Conservation (phyloP, 1,284 basidiomycete genomes). For the Lignosus rhinocerotis region DNA sequence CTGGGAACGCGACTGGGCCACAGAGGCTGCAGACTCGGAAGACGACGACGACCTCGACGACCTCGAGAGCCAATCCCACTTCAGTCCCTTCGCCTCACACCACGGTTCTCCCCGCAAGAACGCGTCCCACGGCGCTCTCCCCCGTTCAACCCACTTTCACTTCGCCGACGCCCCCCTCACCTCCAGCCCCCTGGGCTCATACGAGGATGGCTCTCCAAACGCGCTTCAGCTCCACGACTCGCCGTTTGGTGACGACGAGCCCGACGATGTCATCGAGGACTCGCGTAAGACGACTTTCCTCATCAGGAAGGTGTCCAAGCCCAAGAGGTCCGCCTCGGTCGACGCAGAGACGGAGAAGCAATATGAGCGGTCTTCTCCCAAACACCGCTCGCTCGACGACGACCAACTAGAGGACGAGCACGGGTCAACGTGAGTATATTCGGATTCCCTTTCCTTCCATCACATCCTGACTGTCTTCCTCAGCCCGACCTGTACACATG, state of each 20-base stretch:
- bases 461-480: constrained; percentile 6
- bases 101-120: constrained; percentile 24
- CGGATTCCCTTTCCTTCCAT: neutral
- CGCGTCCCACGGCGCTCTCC: constrained; percentile 19
- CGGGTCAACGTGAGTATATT: constrained; percentile 31
- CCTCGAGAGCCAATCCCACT: constrained; percentile 30
- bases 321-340: constrained; percentile 17
- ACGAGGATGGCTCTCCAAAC: constrained; percentile 27
- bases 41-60: constrained; percentile 39
- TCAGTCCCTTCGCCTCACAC: constrained; percentile 27
- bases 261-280: constrained; percentile 19
- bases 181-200: constrained; percentile 28
- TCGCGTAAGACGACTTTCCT: constrained; percentile 16
- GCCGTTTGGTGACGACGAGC: constrained; percentile 26
- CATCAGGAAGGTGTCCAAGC: constrained; percentile 20
- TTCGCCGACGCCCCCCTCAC: constrained; percentile 26
- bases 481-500: constrained; percentile 57
- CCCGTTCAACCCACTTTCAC: constrained; percentile 22
- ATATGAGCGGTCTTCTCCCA: constrained; percentile 15
- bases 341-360: constrained; percentile 18
- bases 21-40: constrained; percentile 29
- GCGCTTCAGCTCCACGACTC: constrained; percentile 26
- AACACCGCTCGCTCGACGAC: constrained; percentile 17
- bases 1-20: constrained; percentile 37
- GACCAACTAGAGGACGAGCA: constrained; percentile 29